A percentile compares a stretch with the other conserved stretches of the same genome.
phyloP scores from a whole-genome alignment of 2,329 filamentous ascomycete species.

The Rhytidhysteron rufulum region DNA sequence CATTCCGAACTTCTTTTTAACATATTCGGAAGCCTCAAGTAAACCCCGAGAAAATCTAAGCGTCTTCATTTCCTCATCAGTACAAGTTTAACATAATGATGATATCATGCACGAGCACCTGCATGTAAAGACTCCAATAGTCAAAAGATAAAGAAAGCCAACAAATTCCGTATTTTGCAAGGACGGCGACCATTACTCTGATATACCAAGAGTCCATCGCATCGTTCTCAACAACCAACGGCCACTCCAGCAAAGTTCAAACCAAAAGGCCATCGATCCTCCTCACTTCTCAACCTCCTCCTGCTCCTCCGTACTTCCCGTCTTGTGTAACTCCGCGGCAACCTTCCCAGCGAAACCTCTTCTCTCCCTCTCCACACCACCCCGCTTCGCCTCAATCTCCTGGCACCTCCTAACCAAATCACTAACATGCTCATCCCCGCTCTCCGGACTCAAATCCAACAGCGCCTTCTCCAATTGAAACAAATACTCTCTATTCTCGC shows the following conservation, averaged over 20 bases:
- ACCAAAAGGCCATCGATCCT: neutral
- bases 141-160: no score
- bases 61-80: no score
- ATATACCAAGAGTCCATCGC: no score
- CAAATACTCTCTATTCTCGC: constrained; percentile 86
- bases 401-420: constrained; percentile 74
- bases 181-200: no score
- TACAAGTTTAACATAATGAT: no score
- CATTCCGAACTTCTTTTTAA: no score
- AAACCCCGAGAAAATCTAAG: no score
- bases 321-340: constrained; percentile 34
- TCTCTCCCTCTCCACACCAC: constrained; percentile 6
- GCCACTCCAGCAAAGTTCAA: neutral
- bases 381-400: constrained; percentile 50
- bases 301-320: constrained; percentile 54
- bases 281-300: constrained; percentile 55
- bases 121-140: no score
- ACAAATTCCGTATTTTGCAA: no score
- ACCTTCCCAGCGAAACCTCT: constrained; percentile 2
- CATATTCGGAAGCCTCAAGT: no score
- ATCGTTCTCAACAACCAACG: neutral
- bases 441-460: constrained; percentile 67
- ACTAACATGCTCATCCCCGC: constrained; percentile 77
- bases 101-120: no score
- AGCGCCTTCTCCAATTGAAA: constrained; percentile 75